phyloP scores from a whole-genome alignment of 2,329 filamentous ascomycete genomes.

The Tolypocladium pustulatum region DNA sequence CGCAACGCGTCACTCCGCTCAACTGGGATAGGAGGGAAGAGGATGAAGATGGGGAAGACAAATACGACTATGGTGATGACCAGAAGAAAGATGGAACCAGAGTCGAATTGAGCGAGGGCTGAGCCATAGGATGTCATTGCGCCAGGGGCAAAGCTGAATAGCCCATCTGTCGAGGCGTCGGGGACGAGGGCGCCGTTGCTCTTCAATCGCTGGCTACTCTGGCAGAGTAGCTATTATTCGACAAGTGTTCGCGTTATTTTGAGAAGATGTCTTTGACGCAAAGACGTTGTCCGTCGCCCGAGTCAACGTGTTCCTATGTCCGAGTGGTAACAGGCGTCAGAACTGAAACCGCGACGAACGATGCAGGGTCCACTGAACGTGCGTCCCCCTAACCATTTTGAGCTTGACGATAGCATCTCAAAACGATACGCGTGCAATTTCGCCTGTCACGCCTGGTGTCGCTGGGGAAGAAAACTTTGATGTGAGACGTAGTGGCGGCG shows the following conservation, averaged over 20 bases:
- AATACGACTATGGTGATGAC: slow-evolving; percentile 37
- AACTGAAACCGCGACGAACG: not conserved
- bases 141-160: slow-evolving; percentile 1
- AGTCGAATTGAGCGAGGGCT: slow-evolving; percentile 15
- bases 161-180: not conserved
- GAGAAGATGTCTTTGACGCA: not conserved
- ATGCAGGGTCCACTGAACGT: not conserved
- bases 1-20: slow-evolving; percentile 41
- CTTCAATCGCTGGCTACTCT: not conserved
- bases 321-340: not conserved
- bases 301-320: not conserved
- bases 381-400: not conserved
- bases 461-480: no score
- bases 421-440: no score
- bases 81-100: slow-evolving; percentile 26
- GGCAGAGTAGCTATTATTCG: not conserved
- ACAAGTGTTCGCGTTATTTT: not conserved
- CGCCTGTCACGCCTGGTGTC: not conserved
- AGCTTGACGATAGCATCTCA: not conserved
- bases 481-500: no score
- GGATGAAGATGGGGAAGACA: slow-evolving; percentile 39
- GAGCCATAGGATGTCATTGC: slow-evolving; percentile 11
- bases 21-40: slow-evolving; percentile 44
- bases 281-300: not conserved
- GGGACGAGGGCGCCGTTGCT: not conserved